These are phyloP conservation scores for Pseudocercospora musae DNA, from an alignment of 2,329 filamentous ascomycete genomes.

Conservation along the genomic window DNA sequence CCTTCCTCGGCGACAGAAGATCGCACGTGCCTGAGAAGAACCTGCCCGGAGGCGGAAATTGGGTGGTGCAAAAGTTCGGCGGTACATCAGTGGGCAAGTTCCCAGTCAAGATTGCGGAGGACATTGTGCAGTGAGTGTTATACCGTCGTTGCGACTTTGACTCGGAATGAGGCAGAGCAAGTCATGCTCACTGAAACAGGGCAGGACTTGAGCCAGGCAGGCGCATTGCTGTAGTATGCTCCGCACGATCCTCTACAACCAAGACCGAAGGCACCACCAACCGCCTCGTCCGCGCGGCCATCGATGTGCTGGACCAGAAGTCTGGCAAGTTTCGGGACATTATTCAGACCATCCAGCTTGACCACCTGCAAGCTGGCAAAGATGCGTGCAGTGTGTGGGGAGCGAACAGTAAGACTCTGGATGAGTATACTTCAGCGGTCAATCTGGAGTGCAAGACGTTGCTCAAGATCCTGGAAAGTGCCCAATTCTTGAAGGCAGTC, in stretches of 20 bases:
- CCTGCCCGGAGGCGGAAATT: conserved; percentile 52
- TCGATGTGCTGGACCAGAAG: conserved; percentile 43
- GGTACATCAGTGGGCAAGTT: conserved; percentile 96
- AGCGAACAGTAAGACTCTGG: conserved; percentile 39
- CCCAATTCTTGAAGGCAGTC: conserved; percentile 55
- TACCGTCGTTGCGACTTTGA: not conserved
- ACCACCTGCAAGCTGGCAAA: conserved; percentile 73
- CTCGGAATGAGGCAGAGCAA: not conserved
- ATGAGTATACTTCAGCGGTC: conserved; percentile 63
- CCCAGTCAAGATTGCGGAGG: conserved; percentile 55
- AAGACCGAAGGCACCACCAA: conserved; percentile 96
- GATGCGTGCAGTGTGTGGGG: conserved; percentile 34
- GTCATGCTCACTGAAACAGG: conserved; percentile 35
- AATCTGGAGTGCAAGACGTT: conserved; percentile 77
- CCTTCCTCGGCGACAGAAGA: conserved; percentile 33
- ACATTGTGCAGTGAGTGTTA: conserved; percentile 58
- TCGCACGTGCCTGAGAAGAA: conserved; percentile 45
- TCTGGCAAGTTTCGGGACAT: conserved; percentile 63
- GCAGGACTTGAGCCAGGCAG: conserved; percentile 54
- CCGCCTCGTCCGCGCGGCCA: conserved; percentile 53
- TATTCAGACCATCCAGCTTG: conserved; percentile 75
- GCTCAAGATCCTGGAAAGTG: conserved; percentile 67
- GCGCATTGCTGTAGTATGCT: conserved; percentile 89
- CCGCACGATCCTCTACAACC: conserved; percentile 87
- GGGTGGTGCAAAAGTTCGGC: conserved; percentile 93